Percentiles rank a stretch among this genome's conserved stretches.
phyloP scores from a whole-genome alignment of 257 asterid species.

The Fraxinus cuspidata region DNA sequence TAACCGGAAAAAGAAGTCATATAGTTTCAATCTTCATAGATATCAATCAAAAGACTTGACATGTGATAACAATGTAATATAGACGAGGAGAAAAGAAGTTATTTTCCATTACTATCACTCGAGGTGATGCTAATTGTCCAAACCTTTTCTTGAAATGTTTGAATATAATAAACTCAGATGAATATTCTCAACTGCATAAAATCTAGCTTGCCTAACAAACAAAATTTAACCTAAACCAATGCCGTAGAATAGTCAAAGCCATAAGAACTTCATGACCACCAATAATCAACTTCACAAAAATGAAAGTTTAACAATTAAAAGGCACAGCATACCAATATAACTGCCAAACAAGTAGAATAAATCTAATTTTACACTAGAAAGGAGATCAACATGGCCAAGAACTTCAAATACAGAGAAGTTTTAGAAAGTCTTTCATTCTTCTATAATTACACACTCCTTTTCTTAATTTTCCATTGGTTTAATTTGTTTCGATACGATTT shows the following conservation, averaged over 20 bases:
- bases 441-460: neutral
- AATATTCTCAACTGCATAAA: neutral
- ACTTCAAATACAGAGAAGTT: slow-evolving; percentile 12
- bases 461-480: slow-evolving; percentile 14
- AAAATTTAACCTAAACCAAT: neutral
- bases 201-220: neutral
- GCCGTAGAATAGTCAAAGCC: neutral
- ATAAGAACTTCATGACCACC: slow-evolving; percentile 15
- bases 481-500: slow-evolving; percentile 15
- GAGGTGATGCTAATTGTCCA: neutral
- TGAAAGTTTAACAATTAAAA: neutral
- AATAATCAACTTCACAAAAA: slow-evolving; percentile 8
- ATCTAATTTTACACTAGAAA: slow-evolving; percentile 12
- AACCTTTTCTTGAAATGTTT: neutral
- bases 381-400: slow-evolving; percentile 17
- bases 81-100: neutral
- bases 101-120: slow-evolving; percentile 2
- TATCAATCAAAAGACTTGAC: neutral
- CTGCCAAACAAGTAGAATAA: slow-evolving; percentile 7
- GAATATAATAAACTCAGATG: neutral
- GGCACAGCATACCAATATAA: slow-evolving; percentile 1
- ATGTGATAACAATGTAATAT: slow-evolving; percentile 6
- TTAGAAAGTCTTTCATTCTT: slow-evolving; percentile 10
- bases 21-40: neutral
- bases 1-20: neutral